Conservation (phyloP, 306 rosid species). For the Cucumis sativus region DNA sequence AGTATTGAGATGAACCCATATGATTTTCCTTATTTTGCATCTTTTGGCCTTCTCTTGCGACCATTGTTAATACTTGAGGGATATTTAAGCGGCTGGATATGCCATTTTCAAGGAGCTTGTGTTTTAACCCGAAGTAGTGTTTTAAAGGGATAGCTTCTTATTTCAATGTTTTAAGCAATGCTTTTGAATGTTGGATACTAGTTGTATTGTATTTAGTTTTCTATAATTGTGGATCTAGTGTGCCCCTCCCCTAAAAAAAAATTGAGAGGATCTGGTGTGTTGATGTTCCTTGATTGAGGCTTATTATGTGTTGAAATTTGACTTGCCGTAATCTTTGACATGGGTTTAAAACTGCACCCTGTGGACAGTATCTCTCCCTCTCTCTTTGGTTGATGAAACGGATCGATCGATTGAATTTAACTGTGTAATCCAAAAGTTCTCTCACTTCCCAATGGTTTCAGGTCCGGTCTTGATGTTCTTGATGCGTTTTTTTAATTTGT, state of each 20-base stretch:
- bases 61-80: not conserved
- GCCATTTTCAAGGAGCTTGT: constrained; percentile 90
- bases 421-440: not conserved
- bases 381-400: not conserved
- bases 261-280: not conserved
- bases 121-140: constrained; percentile 80
- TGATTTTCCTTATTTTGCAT: not conserved
- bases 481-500: constrained; percentile 4
- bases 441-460: not conserved
- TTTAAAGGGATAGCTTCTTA: not conserved
- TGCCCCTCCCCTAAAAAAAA: not conserved
- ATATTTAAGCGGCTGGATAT: constrained; percentile 50
- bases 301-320: not conserved
- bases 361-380: not conserved
- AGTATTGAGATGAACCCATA: not conserved
- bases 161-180: not conserved
- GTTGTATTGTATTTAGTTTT: not conserved
- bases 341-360: not conserved
- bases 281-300: not conserved
- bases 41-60: not conserved
- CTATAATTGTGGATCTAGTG: not conserved
- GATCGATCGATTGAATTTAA: not conserved
- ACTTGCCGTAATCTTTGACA: not conserved
- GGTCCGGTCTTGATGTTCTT: not conserved
- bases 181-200: not conserved